These are phyloP conservation scores for Eucalyptus curtisii DNA, from an alignment of 345 rosid genomes.

Conservation along the genomic window DNA sequence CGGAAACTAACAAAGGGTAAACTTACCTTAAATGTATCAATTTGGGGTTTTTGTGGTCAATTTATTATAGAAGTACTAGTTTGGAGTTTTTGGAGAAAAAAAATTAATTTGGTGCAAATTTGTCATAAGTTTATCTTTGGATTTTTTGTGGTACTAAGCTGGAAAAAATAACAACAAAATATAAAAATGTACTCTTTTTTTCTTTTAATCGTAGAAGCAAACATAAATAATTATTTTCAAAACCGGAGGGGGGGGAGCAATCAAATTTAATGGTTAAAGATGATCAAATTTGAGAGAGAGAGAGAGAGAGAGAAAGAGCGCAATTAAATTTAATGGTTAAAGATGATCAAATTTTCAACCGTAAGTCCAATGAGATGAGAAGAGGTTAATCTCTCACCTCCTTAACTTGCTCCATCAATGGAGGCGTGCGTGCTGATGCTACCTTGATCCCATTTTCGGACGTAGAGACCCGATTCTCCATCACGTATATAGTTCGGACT, in stretches of 20 bases:
- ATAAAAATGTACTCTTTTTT: neutral
- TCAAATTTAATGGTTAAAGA: neutral
- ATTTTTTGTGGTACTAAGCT: fast-evolving
- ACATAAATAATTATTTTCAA: neutral
- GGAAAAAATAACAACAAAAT: no score
- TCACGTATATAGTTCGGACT: neutral
- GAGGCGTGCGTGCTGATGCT: neutral
- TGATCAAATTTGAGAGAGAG: neutral
- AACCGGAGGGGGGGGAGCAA: fast-evolving
- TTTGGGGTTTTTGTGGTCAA: fast-evolving
- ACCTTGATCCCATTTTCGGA: neutral
- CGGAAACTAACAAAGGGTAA: fast-evolving
- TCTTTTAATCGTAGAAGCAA: neutral
- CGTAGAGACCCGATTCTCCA: neutral
- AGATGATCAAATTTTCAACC: neutral
- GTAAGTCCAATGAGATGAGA: neutral
- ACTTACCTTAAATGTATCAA: fast-evolving
- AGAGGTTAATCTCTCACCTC: neutral
- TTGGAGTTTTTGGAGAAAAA: no score
- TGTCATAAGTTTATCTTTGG: no score
- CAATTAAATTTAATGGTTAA: neutral
- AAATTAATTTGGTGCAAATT: fast-evolving
- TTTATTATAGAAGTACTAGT: fast-evolving
- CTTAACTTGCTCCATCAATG: neutral
- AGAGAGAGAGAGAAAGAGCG: neutral